Evolutionary conservation across 176 grass and related monocot species (phyloP).

Genomic region (barley (Hordeum vulgare)): MorexV3_pseudomolecules_assembly NC_058518.1:425611197-425611696

Average conservation of each 20-base stretch:
- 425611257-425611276: neutral
- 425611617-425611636: neutral
- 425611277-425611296: slow-evolving; percentile 89
- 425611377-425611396: slow-evolving; percentile 17
- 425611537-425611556: no score
- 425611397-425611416: neutral
- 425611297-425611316: slow-evolving; percentile 78
- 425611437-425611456: neutral
- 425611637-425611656: neutral
- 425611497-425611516: no score
- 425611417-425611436: neutral
- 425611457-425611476: neutral
- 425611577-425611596: no score
- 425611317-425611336: slow-evolving; percentile 87
- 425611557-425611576: no score
- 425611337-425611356: slow-evolving; percentile 87
- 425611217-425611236: slow-evolving; percentile 10
- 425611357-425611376: slow-evolving; percentile 75
- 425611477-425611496: no score
- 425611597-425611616: neutral
- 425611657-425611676: slow-evolving; percentile 6
- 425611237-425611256: neutral
- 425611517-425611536: no score
- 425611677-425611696: slow-evolving; percentile 1
- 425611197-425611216: neutral